Evolutionary conservation across 78 protist species (phyloP).

Genomic region (Cavenderia fasciculata): DNA sequence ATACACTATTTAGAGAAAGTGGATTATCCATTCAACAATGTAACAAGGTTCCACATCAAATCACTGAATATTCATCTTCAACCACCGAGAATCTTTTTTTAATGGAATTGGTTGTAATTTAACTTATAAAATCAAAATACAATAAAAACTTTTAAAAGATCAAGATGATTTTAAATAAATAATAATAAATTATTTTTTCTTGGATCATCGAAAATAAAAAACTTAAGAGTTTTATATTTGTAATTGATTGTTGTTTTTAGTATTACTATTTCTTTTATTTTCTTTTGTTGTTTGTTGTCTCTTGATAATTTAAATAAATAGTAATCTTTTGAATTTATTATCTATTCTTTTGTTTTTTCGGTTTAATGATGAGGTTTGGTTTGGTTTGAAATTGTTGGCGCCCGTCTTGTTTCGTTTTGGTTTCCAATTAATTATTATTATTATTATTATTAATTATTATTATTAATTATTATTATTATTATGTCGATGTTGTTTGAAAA

Average conservation of each 20-base stretch:
- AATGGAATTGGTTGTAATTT: constrained; percentile 20
- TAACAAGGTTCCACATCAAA: constrained; percentile 16
- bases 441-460: background rate
- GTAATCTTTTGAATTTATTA: background rate
- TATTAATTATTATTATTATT: background rate
- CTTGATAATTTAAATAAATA: background rate
- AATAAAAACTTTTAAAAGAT: background rate
- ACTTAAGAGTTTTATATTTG: background rate
- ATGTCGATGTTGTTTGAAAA: background rate
- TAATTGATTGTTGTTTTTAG: background rate
- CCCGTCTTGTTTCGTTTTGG: background rate
- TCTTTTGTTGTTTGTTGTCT: background rate
- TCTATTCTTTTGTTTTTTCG: background rate
- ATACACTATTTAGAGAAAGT: constrained; percentile 25
- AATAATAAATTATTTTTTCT: background rate
- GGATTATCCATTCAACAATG: background rate
- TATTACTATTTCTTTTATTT: background rate
- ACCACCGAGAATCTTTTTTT: constrained; percentile 27
- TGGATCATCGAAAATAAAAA: background rate
- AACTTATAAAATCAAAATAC: background rate
- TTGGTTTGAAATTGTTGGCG: background rate
- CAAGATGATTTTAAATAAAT: background rate
- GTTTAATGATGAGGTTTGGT: background rate
- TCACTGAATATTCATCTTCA: too few species aligned
- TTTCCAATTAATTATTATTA: background rate